Base-by-base conservation (phyloP, 306 rosid genomes). In the Castanopsis chinensis region DNA sequence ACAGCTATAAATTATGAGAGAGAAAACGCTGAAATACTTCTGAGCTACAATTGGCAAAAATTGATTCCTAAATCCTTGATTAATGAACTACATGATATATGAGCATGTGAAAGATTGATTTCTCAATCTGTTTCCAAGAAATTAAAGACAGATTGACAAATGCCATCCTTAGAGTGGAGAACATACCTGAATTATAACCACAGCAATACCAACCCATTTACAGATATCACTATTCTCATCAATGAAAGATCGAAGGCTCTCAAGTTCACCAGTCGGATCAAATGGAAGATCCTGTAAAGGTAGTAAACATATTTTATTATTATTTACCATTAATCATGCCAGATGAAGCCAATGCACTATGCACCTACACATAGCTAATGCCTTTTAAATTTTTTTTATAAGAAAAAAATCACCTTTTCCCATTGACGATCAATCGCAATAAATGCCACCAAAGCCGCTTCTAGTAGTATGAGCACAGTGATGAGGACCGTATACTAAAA, bases 241-340 rank as follows among this genome's bases (percentile, higher is more conserved):
- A 77, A 96, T 82, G 86, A 91, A 96, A 52, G 86, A 71, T 74
- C 81, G 84, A 76, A 96, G 87, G 83, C 79, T 83, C 4, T 89
- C 88, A 69, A 95, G 88, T 80, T 90, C 87, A 52, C 98, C 98
- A 5, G 98, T 96, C 10, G 98, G 92, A 84, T 96, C 97, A 19
- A 80, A 28, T 32, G 99, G 99, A 83, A 96, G 71, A 87, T 93
- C 97, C 99, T 96, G 83, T 79, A 75, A 60, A 83, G 75, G 53
- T n/a, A 89, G 76, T 32, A 20, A 51, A 75, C 75, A 72, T 72
- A 27, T 53, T 25, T 54, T 32, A 65, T 61, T 20, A 45, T 68
- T 28, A 53, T 58, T 69, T 21, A 63, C 68, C 55, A 83, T 63
- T 68, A 83, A 79, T 15, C 49, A 78, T 5, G 18, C 4, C 51